Evolutionary conservation across 1,284 basidiomycete genomes (phyloP), one percentile per base, ranked within the genome.

Genomic region (Melampsora americana): DNA sequence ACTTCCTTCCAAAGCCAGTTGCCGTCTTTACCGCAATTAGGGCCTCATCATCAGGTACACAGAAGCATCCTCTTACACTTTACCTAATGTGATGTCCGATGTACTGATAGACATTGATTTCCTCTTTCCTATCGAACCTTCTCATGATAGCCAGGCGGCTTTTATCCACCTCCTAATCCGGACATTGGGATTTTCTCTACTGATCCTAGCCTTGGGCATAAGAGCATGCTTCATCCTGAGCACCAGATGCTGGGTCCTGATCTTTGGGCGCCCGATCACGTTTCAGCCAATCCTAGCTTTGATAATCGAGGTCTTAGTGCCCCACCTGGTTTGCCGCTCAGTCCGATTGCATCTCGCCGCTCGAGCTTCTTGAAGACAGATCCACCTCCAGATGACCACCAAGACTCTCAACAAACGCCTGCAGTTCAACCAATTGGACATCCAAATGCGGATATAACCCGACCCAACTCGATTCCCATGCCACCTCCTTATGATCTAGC

Each of bases 311-410:
- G 23, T 64, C 68, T 23, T 23, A 60, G 16, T 62, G 46, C 59
- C n/a, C 48, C 66, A 20, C 68, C 68, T 39, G 42, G 26, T 20
- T 20, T 59, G 16, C 53, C 56, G 1, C 18, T 61, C 20, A 70
- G 68, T 70, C 68, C 68, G 28, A 70, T 70, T 12, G 68, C 68
- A 4, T 70, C 68, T 26, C 14, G 68, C 26, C 68, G 68, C n/a
- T 61, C 68, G 12, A 70, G 56, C 56, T 61, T 26, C 28, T 70
- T 70, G 42, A 70, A 70, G 44, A 18, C 67, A n/a, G 39, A 53
- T 35, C 53, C n/a, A 69, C 35, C 67, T 35, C 35, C 9, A 39
- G 35, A 35, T 46, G 48, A n/a, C 23, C 48, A 35, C 32, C 39
- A 42, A 11, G 39, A 42, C 39, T 42, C 39, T 42, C 11, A 6